Conservation (phyloP, 495 filamentous ascomycete species). For the Podospora conica region DNA sequence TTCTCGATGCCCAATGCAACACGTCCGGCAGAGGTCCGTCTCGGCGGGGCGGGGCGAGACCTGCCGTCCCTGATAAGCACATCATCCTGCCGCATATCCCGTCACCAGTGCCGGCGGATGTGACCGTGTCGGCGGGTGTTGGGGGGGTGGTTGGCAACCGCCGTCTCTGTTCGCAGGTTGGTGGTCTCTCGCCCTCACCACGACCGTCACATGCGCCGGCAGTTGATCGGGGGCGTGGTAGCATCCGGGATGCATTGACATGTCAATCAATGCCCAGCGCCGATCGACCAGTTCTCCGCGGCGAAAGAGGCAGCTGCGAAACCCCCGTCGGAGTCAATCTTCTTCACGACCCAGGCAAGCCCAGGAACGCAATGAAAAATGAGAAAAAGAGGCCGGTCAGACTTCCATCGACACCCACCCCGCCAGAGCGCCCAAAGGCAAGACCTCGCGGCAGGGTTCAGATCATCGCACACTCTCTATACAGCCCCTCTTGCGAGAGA, state of each 20-base stretch:
- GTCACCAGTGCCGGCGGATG: not conserved
- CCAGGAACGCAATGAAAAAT: constrained; percentile 44
- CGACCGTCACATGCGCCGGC: not conserved
- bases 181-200: not conserved
- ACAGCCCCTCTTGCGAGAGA: constrained; percentile 33
- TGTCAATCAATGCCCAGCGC: not conserved
- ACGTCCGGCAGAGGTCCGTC: not conserved
- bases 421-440: constrained; percentile 48
- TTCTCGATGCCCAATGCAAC: not conserved
- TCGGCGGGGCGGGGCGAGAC: not conserved
- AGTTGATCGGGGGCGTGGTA: not conserved
- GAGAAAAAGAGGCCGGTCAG: constrained; percentile 48
- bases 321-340: too few species aligned
- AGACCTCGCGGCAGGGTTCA: constrained; percentile 47
- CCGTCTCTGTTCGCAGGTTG: not conserved
- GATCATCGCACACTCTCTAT: constrained; percentile 60
- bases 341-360: constrained; percentile 37
- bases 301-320: not conserved
- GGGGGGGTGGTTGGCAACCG: not conserved
- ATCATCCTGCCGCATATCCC: not conserved
- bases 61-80: not conserved
- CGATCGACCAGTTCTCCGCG: not conserved
- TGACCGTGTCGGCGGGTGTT: not conserved
- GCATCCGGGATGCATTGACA: not conserved
- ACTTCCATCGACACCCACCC: constrained; percentile 59